A percentile compares a stretch with the other conserved stretches of the same genome.
phyloP scores from a whole-genome alignment of 352 stramenopile species.

The Pythium oligandrum region DNA sequence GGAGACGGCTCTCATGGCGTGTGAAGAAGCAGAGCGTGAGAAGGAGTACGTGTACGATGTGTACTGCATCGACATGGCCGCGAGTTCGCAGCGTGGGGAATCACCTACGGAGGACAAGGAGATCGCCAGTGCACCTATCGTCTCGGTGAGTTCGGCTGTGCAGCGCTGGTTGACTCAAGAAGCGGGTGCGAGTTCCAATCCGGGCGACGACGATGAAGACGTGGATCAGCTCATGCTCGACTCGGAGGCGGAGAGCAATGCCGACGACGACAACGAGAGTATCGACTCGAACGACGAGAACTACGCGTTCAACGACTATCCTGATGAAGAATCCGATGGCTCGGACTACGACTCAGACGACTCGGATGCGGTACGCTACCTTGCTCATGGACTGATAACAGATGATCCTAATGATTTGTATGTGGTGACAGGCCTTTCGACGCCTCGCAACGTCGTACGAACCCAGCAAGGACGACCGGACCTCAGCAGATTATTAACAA shows the following conservation, averaged over 20 bases:
- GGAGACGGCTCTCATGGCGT: constrained; percentile 59
- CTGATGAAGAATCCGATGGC: constrained; percentile 63
- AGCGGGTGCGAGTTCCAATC: constrained; percentile 12
- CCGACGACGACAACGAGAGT: constrained; percentile 69
- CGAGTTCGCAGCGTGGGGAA: constrained; percentile 22
- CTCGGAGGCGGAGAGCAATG: constrained; percentile 65
- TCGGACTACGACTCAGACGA: constrained; percentile 33
- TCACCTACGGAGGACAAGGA: constrained; percentile 13
- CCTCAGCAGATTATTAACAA: constrained; percentile 4
- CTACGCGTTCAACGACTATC: constrained; percentile 76
- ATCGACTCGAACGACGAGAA: constrained; percentile 84
- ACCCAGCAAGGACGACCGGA: constrained; percentile 2
- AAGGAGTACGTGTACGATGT: constrained; percentile 86
- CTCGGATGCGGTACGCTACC: constrained; percentile 17
- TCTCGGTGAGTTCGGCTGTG: constrained; percentile 73
- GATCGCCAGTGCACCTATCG: constrained; percentile 30
- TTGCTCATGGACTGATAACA: constrained; percentile 1
- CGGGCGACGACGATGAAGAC: constrained; percentile 32
- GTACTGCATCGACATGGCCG: constrained; percentile 73
- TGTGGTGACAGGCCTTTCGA: too few species aligned
- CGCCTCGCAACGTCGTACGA: not conserved
- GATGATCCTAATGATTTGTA: too few species aligned
- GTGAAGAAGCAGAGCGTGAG: constrained; percentile 67
- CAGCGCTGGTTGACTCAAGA: constrained; percentile 77
- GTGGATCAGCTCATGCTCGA: constrained; percentile 79